Evolutionary conservation across 2,329 filamentous ascomycete genomes (phyloP), one percentile per base, ranked within the genome.

Genomic region (Curvularia lunata): DNA sequence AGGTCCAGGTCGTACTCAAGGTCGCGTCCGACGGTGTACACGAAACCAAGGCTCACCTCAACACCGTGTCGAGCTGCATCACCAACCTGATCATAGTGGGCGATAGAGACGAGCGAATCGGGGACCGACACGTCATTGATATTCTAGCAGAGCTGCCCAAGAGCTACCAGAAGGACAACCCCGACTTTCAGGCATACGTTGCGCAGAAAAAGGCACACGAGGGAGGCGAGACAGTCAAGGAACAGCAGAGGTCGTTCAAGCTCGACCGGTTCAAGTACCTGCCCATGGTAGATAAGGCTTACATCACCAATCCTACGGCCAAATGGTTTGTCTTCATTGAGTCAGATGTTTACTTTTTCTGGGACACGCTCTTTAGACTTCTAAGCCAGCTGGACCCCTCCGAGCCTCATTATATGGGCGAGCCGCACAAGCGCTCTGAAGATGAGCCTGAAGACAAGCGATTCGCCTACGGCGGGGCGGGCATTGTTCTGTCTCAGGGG

Each of bases 201-300:
- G 75, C 75, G 42, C 78, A 83, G 63, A 75, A 75, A 47, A 74
- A 75, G 63, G 70, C 69, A n/a, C 68, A 72, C 27, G 66, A 69
- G 19, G 72, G 76, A 49, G 75, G 66, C 66, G 77, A 65, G 67
- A 73, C 59, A 66, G 75, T 71, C 57, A 81, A 82, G 56, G 83
- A 82, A 82, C 71, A 76, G 56, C 80, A 67, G 48, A 80, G 81
- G 0, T 83, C 81, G 34, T 85, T 83, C 82, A 81, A 79, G 60
- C 74, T 85, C 27, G 84, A 86, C 67, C 84, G 84, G 64, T 85
- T 83, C 82, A 86, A 86, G 71, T 85, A 85, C 69, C 75, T 85
- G 52, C 84, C 83, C 37, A 81, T 85, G 77, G 80, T 83, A 3
- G 80, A 84, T 58, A 82, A 83, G 70, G 80, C 83, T 0, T 77